Base-by-base conservation (phyloP, 306 rosid genomes). In the Fagus sylvatica region DNA sequence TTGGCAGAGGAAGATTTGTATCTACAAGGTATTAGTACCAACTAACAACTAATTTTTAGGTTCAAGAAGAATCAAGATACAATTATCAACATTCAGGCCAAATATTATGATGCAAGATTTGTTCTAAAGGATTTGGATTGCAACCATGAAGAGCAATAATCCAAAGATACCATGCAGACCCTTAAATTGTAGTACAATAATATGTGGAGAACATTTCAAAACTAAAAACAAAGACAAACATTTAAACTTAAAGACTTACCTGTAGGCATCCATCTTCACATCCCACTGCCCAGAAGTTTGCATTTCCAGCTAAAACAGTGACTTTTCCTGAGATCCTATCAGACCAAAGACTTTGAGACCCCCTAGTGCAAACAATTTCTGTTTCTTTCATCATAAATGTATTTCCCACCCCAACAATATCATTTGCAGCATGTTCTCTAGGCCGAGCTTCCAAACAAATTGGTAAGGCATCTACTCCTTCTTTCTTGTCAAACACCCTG, bases 251-350 rank as follows among this genome's bases (percentile, higher is more conserved):
- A 7, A 30, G 7, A 73, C 60, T 74, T 83, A 93, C 99, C 97
- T 91, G 99, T 43, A 95, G 71, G 89, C 94, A 89, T 81, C 99
- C 99, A 90, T 95, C 99, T 73, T 93, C 98, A 88, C 97, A 93
- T 68, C 99, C 99, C 74, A 93, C 96, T 32, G 96, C 96, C 99
- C 98, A 95, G 77, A 95, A 93, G 80, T 95, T 95, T 53, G 88
- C 83, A 79, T 95, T 93, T 78, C 99, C 99, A 72, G 97, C 98
- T 80, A 95, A 86, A 79, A 95, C 99, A 53, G 93, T 91, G 90
- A 95, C 97, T 80, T 93, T 93, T 75, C 93, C 99, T 2, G 93
- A 85, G 70, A 95, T 90, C 84, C 97, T 88, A 85, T 95, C 99
- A 69, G 97, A 93, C 99, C 99, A 95, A 74, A 95, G 91, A 73